These are phyloP conservation scores for Maudiozyma serrabonitensis DNA, from an alignment of 805 yeast species.

Conservation along the genomic window DNA sequence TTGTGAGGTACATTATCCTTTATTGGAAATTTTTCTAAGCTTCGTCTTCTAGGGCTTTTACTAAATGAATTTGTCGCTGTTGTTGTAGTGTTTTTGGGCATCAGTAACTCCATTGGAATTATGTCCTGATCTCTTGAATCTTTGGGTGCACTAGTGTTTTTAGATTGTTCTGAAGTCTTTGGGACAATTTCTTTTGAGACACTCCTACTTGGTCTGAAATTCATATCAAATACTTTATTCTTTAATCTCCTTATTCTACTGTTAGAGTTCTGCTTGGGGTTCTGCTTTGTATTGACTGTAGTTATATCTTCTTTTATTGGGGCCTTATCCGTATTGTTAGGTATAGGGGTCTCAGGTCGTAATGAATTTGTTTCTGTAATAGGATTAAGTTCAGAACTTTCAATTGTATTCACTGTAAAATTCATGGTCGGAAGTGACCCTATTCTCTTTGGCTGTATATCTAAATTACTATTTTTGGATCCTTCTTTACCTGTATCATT, in stretches of 20 bases:
- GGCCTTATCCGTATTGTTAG: background rate
- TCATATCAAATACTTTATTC: constrained; percentile 17
- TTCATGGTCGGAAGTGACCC: background rate
- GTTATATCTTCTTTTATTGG: background rate
- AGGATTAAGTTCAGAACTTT: background rate
- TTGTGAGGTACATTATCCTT: background rate
- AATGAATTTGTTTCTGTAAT: background rate
- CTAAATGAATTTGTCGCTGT: background rate
- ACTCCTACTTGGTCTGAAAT: constrained; percentile 9
- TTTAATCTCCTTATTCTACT: constrained; percentile 12
- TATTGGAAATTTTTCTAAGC: constrained; percentile 5
- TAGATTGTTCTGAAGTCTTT: background rate
- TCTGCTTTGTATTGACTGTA: background rate
- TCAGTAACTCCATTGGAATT: background rate
- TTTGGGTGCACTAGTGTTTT: background rate
- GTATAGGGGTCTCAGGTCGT: background rate
- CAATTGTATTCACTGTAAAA: background rate
- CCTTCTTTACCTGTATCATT: background rate
- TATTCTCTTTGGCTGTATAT: background rate
- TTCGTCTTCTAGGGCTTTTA: constrained; percentile 5
- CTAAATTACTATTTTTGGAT: background rate
- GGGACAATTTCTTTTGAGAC: background rate
- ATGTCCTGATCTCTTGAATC: background rate
- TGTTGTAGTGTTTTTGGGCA: background rate
- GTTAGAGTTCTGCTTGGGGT: background rate